These are phyloP conservation scores for Pseudogymnoascus sp. DNA, from an alignment of 2,329 filamentous ascomycete species.

Conservation along the genomic window DNA sequence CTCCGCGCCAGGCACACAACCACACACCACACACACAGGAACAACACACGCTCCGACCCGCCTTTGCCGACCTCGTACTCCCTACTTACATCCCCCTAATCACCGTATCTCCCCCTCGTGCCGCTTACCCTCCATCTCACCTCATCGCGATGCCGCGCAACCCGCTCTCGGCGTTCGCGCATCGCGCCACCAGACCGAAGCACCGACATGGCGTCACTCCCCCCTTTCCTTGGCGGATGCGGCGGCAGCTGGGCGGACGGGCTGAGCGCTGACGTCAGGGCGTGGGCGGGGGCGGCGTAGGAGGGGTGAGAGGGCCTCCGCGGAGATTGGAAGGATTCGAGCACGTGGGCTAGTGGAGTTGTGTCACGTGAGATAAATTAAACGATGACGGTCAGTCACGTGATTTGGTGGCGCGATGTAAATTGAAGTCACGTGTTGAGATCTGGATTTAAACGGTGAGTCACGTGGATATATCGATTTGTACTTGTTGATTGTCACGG, in stretches of 20 bases:
- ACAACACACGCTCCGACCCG: background rate
- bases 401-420: too few relatives aligned
- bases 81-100: background rate
- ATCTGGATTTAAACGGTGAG: fast-evolving
- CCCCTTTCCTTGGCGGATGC: background rate
- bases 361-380: background rate
- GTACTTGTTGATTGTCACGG: background rate
- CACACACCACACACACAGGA: background rate
- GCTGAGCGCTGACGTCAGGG: background rate
- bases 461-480: background rate
- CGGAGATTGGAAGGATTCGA: background rate
- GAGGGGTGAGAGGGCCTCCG: background rate
- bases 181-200: background rate
- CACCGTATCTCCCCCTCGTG: background rate
- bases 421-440: background rate
- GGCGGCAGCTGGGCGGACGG: background rate
- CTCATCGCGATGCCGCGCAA: background rate
- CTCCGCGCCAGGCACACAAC: too few relatives aligned
- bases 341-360: background rate
- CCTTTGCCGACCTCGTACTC: background rate
- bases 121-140: background rate
- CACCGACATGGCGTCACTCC: background rate
- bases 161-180: background rate
- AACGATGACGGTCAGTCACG: background rate
- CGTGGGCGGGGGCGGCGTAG: background rate